A percentile compares a stretch with the other conserved stretches of the same genome.
Conservation (phyloP, 352 stramenopile genomes). For the Aphanomyces stellatus region DNA sequence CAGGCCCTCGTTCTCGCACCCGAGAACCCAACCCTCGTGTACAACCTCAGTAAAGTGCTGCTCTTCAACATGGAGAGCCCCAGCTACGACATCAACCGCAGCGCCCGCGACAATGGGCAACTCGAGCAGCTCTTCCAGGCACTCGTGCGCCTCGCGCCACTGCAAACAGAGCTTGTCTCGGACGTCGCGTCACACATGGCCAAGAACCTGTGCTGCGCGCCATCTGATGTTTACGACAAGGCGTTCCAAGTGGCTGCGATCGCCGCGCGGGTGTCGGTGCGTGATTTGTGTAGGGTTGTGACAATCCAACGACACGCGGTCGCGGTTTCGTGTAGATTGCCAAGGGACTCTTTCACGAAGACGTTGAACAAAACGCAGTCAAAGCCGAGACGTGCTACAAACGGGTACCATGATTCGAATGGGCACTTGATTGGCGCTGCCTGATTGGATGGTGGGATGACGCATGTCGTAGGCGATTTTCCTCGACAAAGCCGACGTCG, state of each 20-base stretch:
- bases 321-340: not conserved
- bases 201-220: not conserved
- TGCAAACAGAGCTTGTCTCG: not conserved
- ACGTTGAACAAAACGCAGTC: not conserved
- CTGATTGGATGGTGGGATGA: not conserved
- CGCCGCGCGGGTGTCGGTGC: not conserved
- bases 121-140: conserved; percentile 14
- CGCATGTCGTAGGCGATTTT: not conserved
- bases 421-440: not conserved
- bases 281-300: not conserved
- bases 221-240: not conserved
- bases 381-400: conserved; percentile 5
- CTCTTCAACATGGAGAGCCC: conserved; percentile 2
- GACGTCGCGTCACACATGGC: not conserved
- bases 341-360: not conserved
- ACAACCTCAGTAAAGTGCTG: not conserved
- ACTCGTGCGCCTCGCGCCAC: not conserved
- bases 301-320: not conserved
- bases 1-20: not conserved
- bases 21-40: not conserved
- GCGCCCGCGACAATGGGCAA: not conserved
- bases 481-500: not conserved
- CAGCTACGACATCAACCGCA: conserved; percentile 1
- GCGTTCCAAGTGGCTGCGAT: not conserved
- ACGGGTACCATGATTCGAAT: not conserved